These are phyloP conservation scores for Stenogyne calaminthoides DNA, from an alignment of 305 asterid genomes.

Conservation along the genomic window DNA sequence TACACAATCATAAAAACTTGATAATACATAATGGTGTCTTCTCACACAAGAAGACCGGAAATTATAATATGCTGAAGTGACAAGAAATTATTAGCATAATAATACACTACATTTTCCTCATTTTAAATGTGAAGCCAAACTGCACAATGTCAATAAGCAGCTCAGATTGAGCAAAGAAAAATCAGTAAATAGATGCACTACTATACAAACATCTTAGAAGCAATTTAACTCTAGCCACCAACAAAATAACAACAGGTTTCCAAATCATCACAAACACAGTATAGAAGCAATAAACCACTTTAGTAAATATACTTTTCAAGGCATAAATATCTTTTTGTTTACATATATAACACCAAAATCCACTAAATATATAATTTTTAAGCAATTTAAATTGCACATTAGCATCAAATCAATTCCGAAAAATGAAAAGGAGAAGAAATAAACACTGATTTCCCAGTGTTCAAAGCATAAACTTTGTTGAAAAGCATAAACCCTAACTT, in stretches of 20 bases:
- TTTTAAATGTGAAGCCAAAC: slow-evolving; percentile 1
- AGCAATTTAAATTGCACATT: neutral
- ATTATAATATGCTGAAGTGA: neutral
- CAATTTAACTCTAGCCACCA: neutral
- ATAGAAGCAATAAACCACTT: slow-evolving; percentile 2
- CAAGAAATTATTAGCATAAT: neutral
- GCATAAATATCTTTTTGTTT: neutral
- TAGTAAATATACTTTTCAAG: neutral
- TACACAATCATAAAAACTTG: slow-evolving; percentile 12
- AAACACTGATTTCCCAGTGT: neutral
- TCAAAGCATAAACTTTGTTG: slow-evolving; percentile 7
- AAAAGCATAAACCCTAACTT: slow-evolving; percentile 25
- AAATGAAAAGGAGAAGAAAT: neutral
- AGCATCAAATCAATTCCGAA: neutral
- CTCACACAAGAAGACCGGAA: slow-evolving; percentile 17
- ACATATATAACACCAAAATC: neutral
- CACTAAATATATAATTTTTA: neutral
- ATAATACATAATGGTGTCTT: too few relatives aligned
- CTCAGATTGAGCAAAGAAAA: slow-evolving; percentile 21
- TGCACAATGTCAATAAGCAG: slow-evolving; percentile 1
- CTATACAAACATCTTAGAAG: slow-evolving; percentile 24
- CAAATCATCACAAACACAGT: slow-evolving; percentile 11
- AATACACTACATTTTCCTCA: slow-evolving; percentile 9
- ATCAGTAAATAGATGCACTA: slow-evolving; percentile 9
- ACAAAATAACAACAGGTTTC: neutral